Conservation (phyloP, 495 filamentous ascomycete species). For the Rusavskia elegans region DNA sequence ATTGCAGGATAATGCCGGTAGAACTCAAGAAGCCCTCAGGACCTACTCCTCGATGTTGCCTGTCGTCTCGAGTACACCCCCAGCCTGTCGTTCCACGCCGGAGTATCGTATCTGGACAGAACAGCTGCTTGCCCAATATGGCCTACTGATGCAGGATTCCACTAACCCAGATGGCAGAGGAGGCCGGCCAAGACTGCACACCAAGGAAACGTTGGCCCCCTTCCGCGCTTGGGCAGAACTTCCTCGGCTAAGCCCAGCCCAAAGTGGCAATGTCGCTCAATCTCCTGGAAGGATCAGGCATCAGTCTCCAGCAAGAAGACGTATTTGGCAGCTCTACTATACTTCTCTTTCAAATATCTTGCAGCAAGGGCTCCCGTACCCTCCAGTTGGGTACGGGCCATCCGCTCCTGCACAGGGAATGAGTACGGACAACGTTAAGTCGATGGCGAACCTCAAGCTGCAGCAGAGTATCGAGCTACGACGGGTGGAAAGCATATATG, state of each 20-base stretch:
- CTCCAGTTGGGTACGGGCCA: neutral
- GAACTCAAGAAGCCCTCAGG: slow-evolving; percentile 38
- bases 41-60: slow-evolving; percentile 47
- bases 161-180: too few relatives aligned
- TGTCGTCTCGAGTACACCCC: slow-evolving; percentile 22
- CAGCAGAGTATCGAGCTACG: slow-evolving; percentile 60
- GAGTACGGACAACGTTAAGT: neutral
- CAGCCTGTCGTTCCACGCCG: slow-evolving; percentile 19
- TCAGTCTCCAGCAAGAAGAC: slow-evolving; percentile 27
- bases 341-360: slow-evolving; percentile 46
- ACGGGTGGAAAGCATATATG: slow-evolving; percentile 56
- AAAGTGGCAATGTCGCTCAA: neutral
- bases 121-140: slow-evolving; percentile 34
- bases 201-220: slow-evolving; percentile 30
- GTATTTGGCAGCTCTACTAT: slow-evolving; percentile 73
- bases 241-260: slow-evolving; percentile 23
- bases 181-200: slow-evolving; percentile 17
- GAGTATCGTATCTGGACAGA: slow-evolving; percentile 66
- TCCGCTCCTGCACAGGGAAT: neutral
- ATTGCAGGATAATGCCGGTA: slow-evolving; percentile 42
- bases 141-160: too few relatives aligned
- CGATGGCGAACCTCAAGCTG: slow-evolving; percentile 25
- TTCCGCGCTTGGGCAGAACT: slow-evolving; percentile 50
- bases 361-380: slow-evolving; percentile 21
- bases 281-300: slow-evolving; percentile 4